Evolutionary conservation across 176 grass and related monocot species (phyloP).

Genomic region (Aegilops tauschii): DNA sequence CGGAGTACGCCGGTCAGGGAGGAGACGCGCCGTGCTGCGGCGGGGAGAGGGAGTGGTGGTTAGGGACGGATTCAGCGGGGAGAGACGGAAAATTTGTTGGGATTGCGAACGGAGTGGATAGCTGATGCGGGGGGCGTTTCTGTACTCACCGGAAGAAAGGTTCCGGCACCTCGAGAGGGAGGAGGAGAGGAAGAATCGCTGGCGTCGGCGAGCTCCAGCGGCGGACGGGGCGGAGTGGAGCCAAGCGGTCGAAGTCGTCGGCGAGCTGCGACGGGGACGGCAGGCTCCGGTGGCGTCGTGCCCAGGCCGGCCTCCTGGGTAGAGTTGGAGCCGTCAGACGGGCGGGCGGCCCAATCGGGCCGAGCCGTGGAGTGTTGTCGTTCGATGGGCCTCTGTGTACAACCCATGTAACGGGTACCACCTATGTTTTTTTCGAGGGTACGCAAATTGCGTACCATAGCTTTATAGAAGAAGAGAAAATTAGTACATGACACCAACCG

Average conservation of each 20-base stretch:
- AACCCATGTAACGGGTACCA: too few relatives aligned
- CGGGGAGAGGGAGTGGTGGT: neutral
- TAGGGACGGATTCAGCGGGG: neutral
- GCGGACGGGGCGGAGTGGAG: neutral
- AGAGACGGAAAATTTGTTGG: neutral
- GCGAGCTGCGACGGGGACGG: neutral
- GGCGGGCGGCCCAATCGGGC: neutral
- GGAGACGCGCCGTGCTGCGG: neutral
- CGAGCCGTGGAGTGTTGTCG: neutral
- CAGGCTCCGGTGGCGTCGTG: neutral
- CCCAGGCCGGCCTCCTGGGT: neutral
- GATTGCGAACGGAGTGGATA: conserved; percentile 8
- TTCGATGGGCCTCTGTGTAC: neutral
- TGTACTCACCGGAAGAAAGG: neutral
- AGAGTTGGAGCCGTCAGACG: neutral
- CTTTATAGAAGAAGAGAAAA: too few relatives aligned
- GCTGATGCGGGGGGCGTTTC: neutral
- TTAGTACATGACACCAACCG: too few relatives aligned
- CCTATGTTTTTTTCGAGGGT: too few relatives aligned
- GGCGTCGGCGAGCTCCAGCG: neutral
- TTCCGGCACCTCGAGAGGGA: too few relatives aligned
- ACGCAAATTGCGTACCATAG: too few relatives aligned
- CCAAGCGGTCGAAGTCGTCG: neutral
- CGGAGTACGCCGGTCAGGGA: neutral
- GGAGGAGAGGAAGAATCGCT: neutral